A percentile compares a stretch with the other conserved stretches of the same genome.
These are phyloP conservation scores for Scheffersomyces stambukii DNA, from an alignment of 1,139 yeast species.

Conservation along the genomic window DNA sequence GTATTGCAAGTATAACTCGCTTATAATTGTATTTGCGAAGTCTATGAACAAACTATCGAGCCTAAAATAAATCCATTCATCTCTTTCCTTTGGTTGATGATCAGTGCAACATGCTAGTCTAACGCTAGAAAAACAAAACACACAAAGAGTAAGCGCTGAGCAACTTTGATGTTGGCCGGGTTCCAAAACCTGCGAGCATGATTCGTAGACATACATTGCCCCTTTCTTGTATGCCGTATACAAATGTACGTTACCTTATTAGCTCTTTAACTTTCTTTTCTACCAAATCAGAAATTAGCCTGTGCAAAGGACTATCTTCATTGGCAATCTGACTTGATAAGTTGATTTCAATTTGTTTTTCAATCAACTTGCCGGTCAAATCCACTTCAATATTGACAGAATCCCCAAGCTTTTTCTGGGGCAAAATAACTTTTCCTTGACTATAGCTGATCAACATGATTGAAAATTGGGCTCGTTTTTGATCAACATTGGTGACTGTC, in stretches of 20 bases:
- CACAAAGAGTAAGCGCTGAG: too few relatives aligned
- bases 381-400: conserved; percentile 90
- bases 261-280: conserved; percentile 40
- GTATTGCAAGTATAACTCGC: too few relatives aligned
- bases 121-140: too few relatives aligned
- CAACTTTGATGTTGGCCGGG: too few relatives aligned
- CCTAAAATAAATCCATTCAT: too few relatives aligned
- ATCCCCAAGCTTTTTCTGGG: conserved; percentile 59
- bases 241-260: conserved; percentile 4
- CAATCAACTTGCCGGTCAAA: conserved; percentile 85
- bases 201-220: background rate
- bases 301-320: conserved; percentile 32
- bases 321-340: conserved; percentile 53
- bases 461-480: conserved; percentile 53
- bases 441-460: conserved; percentile 93
- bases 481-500: conserved; percentile 78
- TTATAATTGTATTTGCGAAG: too few relatives aligned
- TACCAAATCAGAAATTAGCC: conserved; percentile 47
- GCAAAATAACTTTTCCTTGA: conserved; percentile 74
- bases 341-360: conserved; percentile 67
- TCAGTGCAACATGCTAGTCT: too few relatives aligned
- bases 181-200: too few relatives aligned
- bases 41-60: too few relatives aligned
- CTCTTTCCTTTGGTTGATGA: too few relatives aligned
- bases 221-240: background rate